phyloP scores from a whole-genome alignment of 768 basidiomycete genomes.

The Peribolospora baueri region DNA sequence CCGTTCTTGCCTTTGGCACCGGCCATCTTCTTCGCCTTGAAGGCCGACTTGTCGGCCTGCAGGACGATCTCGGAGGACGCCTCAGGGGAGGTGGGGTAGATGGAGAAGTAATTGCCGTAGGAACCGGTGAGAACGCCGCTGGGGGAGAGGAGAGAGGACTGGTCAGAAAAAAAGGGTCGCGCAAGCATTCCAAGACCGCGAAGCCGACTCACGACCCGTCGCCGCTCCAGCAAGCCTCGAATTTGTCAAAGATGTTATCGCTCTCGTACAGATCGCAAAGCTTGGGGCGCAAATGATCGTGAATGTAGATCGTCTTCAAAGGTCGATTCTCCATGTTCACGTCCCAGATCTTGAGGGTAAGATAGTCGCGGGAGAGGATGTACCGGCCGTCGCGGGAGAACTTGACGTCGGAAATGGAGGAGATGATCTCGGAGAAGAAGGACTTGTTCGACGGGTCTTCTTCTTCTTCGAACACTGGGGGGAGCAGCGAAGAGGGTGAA shows the following conservation, averaged over 20 bases:
- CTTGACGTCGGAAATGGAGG: conserved; percentile 97
- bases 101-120: conserved; percentile 99
- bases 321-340: conserved; percentile 95
- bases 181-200: background rate
- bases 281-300: conserved; percentile 89
- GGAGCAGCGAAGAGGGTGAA: background rate
- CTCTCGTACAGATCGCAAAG: conserved; percentile 98
- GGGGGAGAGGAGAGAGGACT: background rate
- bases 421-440: conserved; percentile 99
- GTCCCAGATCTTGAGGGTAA: conserved; percentile 98
- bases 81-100: conserved; percentile 68
- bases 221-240: conserved; percentile 94
- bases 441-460: conserved; percentile 92
- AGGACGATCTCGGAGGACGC: conserved; percentile 59
- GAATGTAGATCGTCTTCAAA: conserved; percentile 91
- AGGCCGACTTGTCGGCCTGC: conserved; percentile 96
- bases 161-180: background rate
- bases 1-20: conserved; percentile 44
- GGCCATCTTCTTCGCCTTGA: conserved; percentile 97
- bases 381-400: conserved; percentile 94
- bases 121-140: conserved; percentile 97
- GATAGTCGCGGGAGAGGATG: conserved; percentile 86
- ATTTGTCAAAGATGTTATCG: conserved; percentile 99
- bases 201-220: conserved; percentile 53
- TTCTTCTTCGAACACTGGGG: conserved; percentile 85